Evolutionary conservation across 169 alveolate species (phyloP), one percentile per base, ranked within the genome.

Genomic region (Miamiensis avidus): DNA sequence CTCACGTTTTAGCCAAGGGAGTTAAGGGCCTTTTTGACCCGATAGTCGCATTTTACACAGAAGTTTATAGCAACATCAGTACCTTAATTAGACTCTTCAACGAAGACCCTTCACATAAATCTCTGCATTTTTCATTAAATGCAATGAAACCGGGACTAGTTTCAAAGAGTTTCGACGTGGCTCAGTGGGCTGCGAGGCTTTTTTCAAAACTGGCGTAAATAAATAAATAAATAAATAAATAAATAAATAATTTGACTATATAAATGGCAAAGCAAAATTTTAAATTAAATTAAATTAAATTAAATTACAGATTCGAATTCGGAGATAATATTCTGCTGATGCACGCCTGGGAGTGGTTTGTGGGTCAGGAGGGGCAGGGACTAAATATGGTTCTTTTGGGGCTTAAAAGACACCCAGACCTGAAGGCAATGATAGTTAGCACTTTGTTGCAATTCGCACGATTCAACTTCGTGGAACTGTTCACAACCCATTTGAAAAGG

Each of bases 1-100:
- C 94, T 30, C 97, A 96, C 77, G 91, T 96, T 15, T 86, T 93
- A 81, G 96, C 93, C 0, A 96, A 96, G 90, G 98, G 98, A 28
- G 91, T 96, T 16, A 95, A 94, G 83, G 97, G 97, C n/a, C 86
- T 92, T 64, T 94, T 88, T 82, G 94, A 92, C 29, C 96, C 96
- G 65, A 92, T 96, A 0, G 65, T 90, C 11, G 83, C 65, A 29
- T 96, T 96, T 92, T 96, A 92, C 82, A 88, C 91, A 82, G 94
- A 91, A 78, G 83, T 92, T 29, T 91, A 90, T 69, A 85, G 88
- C 29, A 91, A 91, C 82, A 85, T 84, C 28, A 88, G 89, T 30
- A 84, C 89, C 49, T 87, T 94, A 76, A 88, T 90, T 64, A 78
- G 92, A 78, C 86, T 96, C 64, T 88, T 96, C 31, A 88, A 91